These are phyloP conservation scores for Scheffersomyces lignosus DNA, from an alignment of 805 yeast species.

Conservation along the genomic window DNA sequence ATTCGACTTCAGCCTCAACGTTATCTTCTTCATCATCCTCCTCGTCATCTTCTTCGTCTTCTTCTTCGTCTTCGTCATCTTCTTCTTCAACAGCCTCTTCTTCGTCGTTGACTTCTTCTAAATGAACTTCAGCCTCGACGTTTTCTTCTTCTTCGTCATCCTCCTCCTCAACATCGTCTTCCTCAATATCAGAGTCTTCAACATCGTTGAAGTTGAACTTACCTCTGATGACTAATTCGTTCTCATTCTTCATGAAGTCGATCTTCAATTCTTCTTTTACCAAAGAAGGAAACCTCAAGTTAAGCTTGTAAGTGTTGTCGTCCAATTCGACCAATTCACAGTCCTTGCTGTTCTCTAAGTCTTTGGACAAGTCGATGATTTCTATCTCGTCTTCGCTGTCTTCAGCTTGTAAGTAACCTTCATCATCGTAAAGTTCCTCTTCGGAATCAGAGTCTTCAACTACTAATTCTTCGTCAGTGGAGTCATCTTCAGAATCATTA, in stretches of 20 bases:
- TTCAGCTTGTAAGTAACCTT: constrained; percentile 26
- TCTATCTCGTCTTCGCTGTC: constrained; percentile 33
- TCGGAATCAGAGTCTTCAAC: constrained; percentile 16
- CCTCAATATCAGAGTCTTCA: constrained; percentile 23
- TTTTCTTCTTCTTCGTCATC: constrained; percentile 18
- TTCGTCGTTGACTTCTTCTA: constrained; percentile 8
- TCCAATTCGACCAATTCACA: constrained; percentile 41
- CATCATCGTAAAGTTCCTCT: constrained; percentile 10
- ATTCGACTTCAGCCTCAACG: constrained; percentile 10
- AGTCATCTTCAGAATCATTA: constrained; percentile 31
- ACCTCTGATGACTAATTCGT: constrained; percentile 42
- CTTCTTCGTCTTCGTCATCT: constrained; percentile 6
- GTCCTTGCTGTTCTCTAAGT: constrained; percentile 43
- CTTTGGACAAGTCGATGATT: constrained; percentile 41
- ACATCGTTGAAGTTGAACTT: constrained; percentile 33
- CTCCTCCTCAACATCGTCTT: constrained; percentile 15
- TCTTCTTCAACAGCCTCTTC: constrained; percentile 14
- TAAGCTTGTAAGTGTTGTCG: constrained; percentile 39
- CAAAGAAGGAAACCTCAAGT: constrained; percentile 42
- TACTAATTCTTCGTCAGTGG: constrained; percentile 37
- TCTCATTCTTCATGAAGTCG: constrained; percentile 39
- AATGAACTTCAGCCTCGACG: constrained; percentile 8
- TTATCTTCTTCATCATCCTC: constrained; percentile 12
- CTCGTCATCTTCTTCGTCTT: constrained; percentile 8
- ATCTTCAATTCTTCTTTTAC: constrained; percentile 40